A percentile compares a stretch with the other conserved stretches of the same genome.
Conservation (phyloP, 768 basidiomycete species). For the Kwoniella mangroviensis region DNA sequence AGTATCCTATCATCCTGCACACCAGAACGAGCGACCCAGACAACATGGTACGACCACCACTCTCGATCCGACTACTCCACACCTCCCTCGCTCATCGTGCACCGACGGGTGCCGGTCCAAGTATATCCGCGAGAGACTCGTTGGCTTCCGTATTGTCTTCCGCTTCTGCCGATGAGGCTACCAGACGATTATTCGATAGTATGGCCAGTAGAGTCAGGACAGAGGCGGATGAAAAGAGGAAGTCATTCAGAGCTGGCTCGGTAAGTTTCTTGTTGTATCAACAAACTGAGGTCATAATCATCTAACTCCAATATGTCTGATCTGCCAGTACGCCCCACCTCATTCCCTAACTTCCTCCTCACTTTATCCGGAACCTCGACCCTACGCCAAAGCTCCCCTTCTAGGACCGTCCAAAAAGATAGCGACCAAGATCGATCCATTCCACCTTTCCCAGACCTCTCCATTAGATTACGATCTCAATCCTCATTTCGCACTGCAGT, state of each 20-base stretch:
- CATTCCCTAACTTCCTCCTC: slow-evolving; percentile 9
- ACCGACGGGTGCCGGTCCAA: slow-evolving; percentile 4
- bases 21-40: background rate
- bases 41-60: slow-evolving; percentile 14
- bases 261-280: slow-evolving; percentile 9
- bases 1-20: too few species aligned
- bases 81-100: slow-evolving; percentile 22
- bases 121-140: slow-evolving; percentile 3
- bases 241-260: slow-evolving; percentile 12
- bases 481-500: slow-evolving; percentile 36
- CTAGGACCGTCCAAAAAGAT: slow-evolving; percentile 67
- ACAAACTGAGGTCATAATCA: background rate
- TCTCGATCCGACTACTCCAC: slow-evolving; percentile 21
- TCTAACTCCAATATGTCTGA: background rate
- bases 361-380: slow-evolving; percentile 18
- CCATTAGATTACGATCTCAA: slow-evolving; percentile 69
- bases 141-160: slow-evolving; percentile 11
- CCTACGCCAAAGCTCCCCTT: slow-evolving; percentile 51
- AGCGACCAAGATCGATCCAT: slow-evolving; percentile 68
- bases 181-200: slow-evolving; percentile 14
- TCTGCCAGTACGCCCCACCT: slow-evolving; percentile 14
- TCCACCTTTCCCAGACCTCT: slow-evolving; percentile 73
- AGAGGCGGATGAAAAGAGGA: slow-evolving; percentile 21
- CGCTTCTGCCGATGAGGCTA: slow-evolving; percentile 1
- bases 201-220: slow-evolving; percentile 5